Percentiles rank a stretch among this genome's conserved stretches.
Conservation (phyloP, 1,139 yeast genomes). For the Protomyces macrosporus region DNA sequence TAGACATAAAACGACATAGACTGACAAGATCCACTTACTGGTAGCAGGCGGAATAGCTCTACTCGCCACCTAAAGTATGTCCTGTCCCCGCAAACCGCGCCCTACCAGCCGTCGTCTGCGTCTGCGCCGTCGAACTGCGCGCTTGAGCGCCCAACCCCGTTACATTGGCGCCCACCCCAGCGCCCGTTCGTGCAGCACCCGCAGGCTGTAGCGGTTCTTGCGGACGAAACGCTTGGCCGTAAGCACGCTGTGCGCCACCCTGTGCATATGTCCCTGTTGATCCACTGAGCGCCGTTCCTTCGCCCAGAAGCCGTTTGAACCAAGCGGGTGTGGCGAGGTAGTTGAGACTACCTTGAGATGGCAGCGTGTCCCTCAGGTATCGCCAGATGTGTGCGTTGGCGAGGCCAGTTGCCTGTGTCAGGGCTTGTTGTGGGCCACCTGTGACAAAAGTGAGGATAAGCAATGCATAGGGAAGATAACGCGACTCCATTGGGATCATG, state of each 20-base stretch:
- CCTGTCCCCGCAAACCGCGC: not conserved
- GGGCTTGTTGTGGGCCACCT: conserved; percentile 34
- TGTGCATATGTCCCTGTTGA: conserved; percentile 9
- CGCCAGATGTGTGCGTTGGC: conserved; percentile 24
- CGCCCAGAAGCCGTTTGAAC: conserved; percentile 11
- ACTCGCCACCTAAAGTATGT: not conserved
- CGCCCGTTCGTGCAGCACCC: no score
- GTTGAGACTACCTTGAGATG: conserved; percentile 7
- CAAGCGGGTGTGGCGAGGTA: conserved; percentile 15
- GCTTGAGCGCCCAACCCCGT: not conserved
- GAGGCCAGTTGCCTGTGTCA: conserved; percentile 20
- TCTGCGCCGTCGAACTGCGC: not conserved
- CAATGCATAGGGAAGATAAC: conserved; percentile 39
- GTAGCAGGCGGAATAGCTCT: not conserved
- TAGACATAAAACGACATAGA: not conserved
- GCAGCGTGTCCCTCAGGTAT: conserved; percentile 18
- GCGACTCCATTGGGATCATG: conserved; percentile 37
- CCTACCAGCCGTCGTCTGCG: not conserved
- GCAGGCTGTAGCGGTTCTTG: not conserved
- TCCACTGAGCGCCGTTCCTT: conserved; percentile 8
- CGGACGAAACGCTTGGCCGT: conserved; percentile 16
- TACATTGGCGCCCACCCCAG: not conserved
- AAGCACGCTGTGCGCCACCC: conserved; percentile 13
- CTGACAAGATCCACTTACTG: not conserved
- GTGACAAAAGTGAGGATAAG: conserved; percentile 35